These are phyloP conservation scores for Saccharomycopsis hybrid DNA, from an alignment of 1,139 yeast species.

Conservation along the genomic window DNA sequence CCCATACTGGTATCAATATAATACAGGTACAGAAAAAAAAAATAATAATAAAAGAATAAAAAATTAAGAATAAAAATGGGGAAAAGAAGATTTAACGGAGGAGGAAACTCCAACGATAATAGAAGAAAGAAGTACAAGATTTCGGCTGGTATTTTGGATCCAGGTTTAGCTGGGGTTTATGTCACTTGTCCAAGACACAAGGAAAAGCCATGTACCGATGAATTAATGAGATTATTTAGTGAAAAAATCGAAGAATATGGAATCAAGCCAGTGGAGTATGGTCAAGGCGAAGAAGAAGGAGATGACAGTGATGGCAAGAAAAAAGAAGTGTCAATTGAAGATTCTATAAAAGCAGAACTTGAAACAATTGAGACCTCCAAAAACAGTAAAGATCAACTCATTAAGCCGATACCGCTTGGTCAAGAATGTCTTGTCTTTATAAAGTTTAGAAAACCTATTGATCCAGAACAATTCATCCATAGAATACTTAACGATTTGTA, in stretches of 20 bases:
- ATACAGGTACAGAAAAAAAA: no score
- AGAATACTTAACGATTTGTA: conserved; percentile 55
- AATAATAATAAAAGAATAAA: no score
- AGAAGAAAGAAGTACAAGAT: conserved; percentile 35
- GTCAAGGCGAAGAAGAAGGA: conserved; percentile 37
- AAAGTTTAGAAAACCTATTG: conserved; percentile 70
- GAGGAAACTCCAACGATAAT: conserved; percentile 22
- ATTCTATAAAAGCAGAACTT: conserved; percentile 64
- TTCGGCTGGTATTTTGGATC: conserved; percentile 54
- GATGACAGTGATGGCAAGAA: conserved; percentile 31
- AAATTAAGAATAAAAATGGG: conserved; percentile 28
- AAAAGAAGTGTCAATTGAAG: conserved; percentile 58
- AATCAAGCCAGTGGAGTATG: conserved; percentile 40
- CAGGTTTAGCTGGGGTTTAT: conserved; percentile 76
- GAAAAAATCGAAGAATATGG: conserved; percentile 50
- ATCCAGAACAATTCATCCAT: conserved; percentile 66
- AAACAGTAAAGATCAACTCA: conserved; percentile 37
- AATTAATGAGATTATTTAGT: conserved; percentile 54
- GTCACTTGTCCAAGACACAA: conserved; percentile 80
- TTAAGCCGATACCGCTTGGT: conserved; percentile 62
- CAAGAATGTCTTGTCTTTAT: conserved; percentile 85
- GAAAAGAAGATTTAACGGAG: conserved; percentile 27
- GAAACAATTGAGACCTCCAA: conserved; percentile 40
- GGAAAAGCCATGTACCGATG: conserved; percentile 70
- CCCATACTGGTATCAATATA: no score